phyloP scores from a whole-genome alignment of 495 filamentous ascomycete species.

The Penicillium cataractarum region DNA sequence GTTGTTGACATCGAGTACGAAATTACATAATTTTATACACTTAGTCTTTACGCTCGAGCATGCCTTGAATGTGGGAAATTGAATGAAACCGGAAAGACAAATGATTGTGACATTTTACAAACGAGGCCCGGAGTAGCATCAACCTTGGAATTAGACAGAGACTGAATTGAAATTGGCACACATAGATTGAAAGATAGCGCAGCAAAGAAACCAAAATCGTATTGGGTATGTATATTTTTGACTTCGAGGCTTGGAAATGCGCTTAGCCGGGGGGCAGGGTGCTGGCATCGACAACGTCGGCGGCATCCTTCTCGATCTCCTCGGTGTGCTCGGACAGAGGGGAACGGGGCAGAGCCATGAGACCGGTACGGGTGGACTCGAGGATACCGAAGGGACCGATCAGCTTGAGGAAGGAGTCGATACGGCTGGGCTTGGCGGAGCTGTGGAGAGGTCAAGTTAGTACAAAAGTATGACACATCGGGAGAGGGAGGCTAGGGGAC shows the following conservation, averaged over 20 bases:
- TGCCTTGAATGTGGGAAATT: not conserved
- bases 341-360: conserved; percentile 95
- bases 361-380: conserved; percentile 88
- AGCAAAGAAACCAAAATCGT: conserved; percentile 25
- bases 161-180: conserved; percentile 1
- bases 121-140: not conserved
- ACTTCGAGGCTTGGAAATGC: conserved; percentile 10
- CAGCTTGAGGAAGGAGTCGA: conserved; percentile 97
- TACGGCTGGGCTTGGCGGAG: conserved; percentile 88
- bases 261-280: conserved; percentile 87
- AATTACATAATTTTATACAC: no score
- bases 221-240: conserved; percentile 33
- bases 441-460: conserved; percentile 42
- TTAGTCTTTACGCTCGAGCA: not conserved
- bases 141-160: not conserved
- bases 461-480: not conserved
- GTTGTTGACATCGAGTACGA: not conserved
- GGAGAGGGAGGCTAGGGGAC: conserved; percentile 34
- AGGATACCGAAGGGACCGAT: conserved; percentile 95
- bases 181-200: conserved; percentile 17
- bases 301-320: conserved; percentile 79
- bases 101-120: conserved; percentile 13
- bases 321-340: conserved; percentile 77
- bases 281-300: conserved; percentile 89
- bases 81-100: not conserved